Conservation (phyloP, 1,284 basidiomycete species). For the Cryptococcus sp. region DNA sequence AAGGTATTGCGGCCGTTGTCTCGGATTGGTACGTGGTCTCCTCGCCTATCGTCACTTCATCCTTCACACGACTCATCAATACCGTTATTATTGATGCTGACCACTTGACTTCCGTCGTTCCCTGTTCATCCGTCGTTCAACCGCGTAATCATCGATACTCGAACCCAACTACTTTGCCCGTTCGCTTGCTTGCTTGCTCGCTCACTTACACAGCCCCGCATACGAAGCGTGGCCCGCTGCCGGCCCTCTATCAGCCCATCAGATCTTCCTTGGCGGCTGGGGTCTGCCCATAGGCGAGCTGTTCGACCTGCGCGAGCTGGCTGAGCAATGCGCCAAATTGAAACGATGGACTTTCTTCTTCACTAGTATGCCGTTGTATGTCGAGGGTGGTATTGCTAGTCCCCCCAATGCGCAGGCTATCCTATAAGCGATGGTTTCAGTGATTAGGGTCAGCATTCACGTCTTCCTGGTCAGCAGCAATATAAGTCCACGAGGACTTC, state of each 20-base stretch:
- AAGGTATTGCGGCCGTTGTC: slow-evolving; percentile 55
- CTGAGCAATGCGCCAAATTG: slow-evolving; percentile 38
- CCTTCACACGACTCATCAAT: too few relatives aligned
- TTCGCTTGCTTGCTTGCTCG: not conserved
- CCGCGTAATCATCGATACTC: not conserved
- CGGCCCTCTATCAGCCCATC: slow-evolving; percentile 26
- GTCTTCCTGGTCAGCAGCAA: too few relatives aligned
- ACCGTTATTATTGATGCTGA: not conserved
- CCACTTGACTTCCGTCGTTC: not conserved
- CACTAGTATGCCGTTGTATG: slow-evolving; percentile 49
- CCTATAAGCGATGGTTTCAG: slow-evolving; percentile 19
- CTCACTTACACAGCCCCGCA: slow-evolving; percentile 23
- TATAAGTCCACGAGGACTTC: too few relatives aligned
- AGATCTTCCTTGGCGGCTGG: slow-evolving; percentile 45
- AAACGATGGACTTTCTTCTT: slow-evolving; percentile 55
- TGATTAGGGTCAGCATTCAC: too few relatives aligned
- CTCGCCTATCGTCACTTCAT: too few relatives aligned
- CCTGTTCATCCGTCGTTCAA: too few relatives aligned
- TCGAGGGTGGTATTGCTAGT: slow-evolving; percentile 54
- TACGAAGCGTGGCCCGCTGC: slow-evolving; percentile 37
- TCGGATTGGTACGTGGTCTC: slow-evolving; percentile 44
- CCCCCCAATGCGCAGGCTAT: slow-evolving; percentile 55
- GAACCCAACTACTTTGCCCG: not conserved
- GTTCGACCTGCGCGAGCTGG: slow-evolving; percentile 53
- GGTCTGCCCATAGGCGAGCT: slow-evolving; percentile 54